These are phyloP conservation scores for Stagonosporopsis cucurbitacearum DNA, from an alignment of 2,329 filamentous ascomycete genomes.

Conservation along the genomic window DNA sequence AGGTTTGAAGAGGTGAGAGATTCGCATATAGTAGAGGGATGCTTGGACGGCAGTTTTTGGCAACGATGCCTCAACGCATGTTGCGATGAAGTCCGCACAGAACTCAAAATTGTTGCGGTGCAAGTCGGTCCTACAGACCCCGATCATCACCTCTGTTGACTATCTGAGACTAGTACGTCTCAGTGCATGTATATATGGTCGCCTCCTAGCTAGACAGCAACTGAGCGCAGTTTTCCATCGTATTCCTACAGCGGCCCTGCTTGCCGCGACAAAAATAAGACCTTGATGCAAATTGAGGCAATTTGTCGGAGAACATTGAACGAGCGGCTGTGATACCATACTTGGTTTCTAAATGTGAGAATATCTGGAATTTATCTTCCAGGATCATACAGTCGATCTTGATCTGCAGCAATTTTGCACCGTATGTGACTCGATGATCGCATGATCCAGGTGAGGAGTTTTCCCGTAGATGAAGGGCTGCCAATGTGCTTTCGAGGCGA, in stretches of 20 bases:
- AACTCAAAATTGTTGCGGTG: constrained; percentile 11
- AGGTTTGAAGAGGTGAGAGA: constrained; percentile 35
- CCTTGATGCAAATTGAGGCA: not conserved
- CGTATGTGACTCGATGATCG: not conserved
- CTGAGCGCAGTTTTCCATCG: too few species aligned
- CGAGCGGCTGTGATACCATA: constrained; percentile 13
- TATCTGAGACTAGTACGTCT: too few species aligned
- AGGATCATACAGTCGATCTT: not conserved
- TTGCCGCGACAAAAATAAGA: too few species aligned
- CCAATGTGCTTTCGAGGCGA: too few species aligned
- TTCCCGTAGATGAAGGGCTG: too few species aligned
- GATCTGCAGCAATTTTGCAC: not conserved
- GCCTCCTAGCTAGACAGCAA: too few species aligned
- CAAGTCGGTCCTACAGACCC: too few species aligned
- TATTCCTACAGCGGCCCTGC: too few species aligned
- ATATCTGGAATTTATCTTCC: not conserved
- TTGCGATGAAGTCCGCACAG: constrained; percentile 37
- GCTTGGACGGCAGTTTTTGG: constrained; percentile 50
- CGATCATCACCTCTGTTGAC: too few species aligned
- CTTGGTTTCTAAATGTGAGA: not conserved
- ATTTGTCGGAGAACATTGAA: not conserved
- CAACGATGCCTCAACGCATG: constrained; percentile 39
- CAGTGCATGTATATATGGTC: too few species aligned
- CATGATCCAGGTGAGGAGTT: too few species aligned
- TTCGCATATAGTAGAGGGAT: constrained; percentile 41